A percentile compares a stretch with the other conserved stretches of the same genome.
phyloP scores from a whole-genome alignment of 2,329 filamentous ascomycete species.

The Monilinia aucupariae region DNA sequence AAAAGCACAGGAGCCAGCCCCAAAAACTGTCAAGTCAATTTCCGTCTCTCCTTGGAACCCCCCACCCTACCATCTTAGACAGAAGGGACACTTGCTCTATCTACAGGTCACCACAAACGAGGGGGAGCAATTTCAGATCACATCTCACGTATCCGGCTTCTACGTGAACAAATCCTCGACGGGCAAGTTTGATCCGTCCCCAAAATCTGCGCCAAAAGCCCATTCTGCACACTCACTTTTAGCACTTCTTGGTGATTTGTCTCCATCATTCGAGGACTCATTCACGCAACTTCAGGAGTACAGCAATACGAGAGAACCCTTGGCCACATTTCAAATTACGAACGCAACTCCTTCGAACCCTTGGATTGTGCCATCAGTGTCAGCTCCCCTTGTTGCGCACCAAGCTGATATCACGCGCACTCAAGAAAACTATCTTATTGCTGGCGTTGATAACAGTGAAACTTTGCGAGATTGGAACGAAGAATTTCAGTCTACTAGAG shows the following conservation, averaged over 20 bases:
- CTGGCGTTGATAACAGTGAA: slow-evolving; percentile 88
- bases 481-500: slow-evolving; percentile 93
- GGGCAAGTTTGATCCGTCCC: slow-evolving; percentile 87
- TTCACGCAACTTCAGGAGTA: slow-evolving; percentile 78
- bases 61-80: slow-evolving; percentile 82
- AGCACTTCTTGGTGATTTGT: slow-evolving; percentile 70
- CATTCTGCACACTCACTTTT: slow-evolving; percentile 80
- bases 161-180: slow-evolving; percentile 96
- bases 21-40: slow-evolving; percentile 87
- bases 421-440: slow-evolving; percentile 86
- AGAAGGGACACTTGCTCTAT: slow-evolving; percentile 90
- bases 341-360: slow-evolving; percentile 89
- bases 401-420: slow-evolving; percentile 79
- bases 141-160: slow-evolving; percentile 88
- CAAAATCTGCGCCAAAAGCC: slow-evolving; percentile 71
- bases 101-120: slow-evolving; percentile 85
- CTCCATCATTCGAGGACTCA: slow-evolving; percentile 71
- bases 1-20: slow-evolving; percentile 57
- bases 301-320: slow-evolving; percentile 78
- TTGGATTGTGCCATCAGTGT: slow-evolving; percentile 74
- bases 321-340: slow-evolving; percentile 91
- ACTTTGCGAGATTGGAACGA: slow-evolving; percentile 98
- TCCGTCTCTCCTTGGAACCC: slow-evolving; percentile 94
- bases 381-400: slow-evolving; percentile 62
- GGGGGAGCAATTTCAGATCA: slow-evolving; percentile 91